Conservation (phyloP, 768 basidiomycete genomes). For the Serendipita vermifera region DNA sequence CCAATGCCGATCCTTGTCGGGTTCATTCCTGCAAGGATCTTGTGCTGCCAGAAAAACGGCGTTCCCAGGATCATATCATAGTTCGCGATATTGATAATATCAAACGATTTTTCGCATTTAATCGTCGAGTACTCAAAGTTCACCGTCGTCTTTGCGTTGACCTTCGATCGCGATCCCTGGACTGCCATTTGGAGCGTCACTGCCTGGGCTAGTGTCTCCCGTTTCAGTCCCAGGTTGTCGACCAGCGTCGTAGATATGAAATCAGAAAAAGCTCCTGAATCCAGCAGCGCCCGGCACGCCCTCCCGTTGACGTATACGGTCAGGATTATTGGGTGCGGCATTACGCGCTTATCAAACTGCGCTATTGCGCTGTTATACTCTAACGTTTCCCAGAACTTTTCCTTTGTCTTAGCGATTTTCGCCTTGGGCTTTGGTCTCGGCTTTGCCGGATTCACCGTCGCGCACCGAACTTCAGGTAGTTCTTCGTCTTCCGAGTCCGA, state of each 20-base stretch:
- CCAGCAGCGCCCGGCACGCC: neutral
- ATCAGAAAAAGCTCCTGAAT: constrained; percentile 13
- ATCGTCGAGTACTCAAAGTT: constrained; percentile 11
- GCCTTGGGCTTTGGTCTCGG: too few relatives aligned
- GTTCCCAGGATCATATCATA: constrained; percentile 29
- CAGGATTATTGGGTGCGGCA: constrained; percentile 6
- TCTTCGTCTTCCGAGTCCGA: too few relatives aligned
- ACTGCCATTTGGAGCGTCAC: constrained; percentile 13
- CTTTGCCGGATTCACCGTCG: too few relatives aligned
- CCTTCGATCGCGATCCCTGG: constrained; percentile 8
- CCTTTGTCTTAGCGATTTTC: too few relatives aligned
- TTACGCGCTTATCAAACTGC: too few relatives aligned
- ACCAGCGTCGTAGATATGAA: constrained; percentile 14
- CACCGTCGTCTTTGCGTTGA: constrained; percentile 1
- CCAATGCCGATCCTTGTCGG: constrained; percentile 18
- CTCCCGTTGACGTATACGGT: constrained; percentile 8
- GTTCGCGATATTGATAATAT: constrained; percentile 27
- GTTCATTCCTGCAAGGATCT: neutral
- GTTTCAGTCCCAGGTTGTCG: constrained; percentile 5
- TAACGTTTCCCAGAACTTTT: too few relatives aligned
- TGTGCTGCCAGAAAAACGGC: constrained; percentile 26
- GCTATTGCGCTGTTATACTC: too few relatives aligned
- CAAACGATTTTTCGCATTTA: constrained; percentile 12
- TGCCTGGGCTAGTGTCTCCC: neutral
- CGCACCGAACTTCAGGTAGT: too few relatives aligned